These are phyloP conservation scores for Santalum album DNA, from an alignment of 164 flowering plant genomes.

Conservation along the genomic window DNA sequence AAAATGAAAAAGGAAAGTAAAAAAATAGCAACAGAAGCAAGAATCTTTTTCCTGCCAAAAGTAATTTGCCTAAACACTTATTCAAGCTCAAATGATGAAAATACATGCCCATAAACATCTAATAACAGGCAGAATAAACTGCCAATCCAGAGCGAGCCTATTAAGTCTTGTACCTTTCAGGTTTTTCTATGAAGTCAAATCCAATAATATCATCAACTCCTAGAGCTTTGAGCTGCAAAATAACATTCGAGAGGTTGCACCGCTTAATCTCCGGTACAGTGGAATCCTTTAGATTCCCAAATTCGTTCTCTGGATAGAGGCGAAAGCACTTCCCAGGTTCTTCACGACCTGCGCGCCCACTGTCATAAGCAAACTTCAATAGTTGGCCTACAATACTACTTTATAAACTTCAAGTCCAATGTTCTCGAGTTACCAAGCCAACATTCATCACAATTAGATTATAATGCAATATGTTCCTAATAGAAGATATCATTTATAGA, in stretches of 20 bases:
- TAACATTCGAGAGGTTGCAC: constrained; percentile 77
- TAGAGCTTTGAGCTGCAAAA: constrained; percentile 90
- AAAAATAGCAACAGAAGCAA: no score
- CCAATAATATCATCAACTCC: constrained; percentile 81
- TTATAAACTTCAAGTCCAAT: background rate
- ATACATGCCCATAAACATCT: no score
- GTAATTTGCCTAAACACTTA: no score
- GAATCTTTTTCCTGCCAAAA: no score
- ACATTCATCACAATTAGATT: no score
- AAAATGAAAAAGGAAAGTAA: no score
- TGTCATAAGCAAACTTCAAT: constrained; percentile 19
- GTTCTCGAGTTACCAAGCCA: background rate
- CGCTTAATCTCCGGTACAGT: constrained; percentile 91
- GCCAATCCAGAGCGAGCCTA: background rate
- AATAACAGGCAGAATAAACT: background rate
- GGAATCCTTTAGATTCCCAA: constrained; percentile 60
- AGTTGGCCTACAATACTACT: background rate
- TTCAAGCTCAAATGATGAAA: no score
- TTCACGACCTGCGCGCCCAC: constrained; percentile 99
- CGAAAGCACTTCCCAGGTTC: constrained; percentile 93
- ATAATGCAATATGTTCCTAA: no score
- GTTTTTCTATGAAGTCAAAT: constrained; percentile 90
- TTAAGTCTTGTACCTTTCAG: constrained; percentile 52
- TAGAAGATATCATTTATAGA: no score
- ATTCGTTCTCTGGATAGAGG: constrained; percentile 71